Percentiles rank a stretch among this genome's conserved stretches.
These are phyloP conservation scores for Raphanus hybrid DNA, from an alignment of 441 rosid genomes.

Conservation along the genomic window DNA sequence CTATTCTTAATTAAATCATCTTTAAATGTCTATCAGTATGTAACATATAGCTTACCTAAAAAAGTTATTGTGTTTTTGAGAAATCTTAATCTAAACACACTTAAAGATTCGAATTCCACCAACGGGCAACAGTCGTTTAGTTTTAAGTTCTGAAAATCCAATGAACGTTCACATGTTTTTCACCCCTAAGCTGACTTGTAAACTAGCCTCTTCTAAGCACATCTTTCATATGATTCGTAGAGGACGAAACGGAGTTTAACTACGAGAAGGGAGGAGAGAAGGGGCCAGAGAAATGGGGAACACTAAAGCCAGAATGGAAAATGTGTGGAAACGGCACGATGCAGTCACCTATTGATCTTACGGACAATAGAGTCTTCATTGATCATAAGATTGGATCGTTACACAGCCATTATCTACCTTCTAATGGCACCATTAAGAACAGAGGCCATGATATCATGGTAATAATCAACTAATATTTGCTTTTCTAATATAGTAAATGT, in stretches of 20 bases:
- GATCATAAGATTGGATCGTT: constrained; percentile 58
- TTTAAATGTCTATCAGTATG: not conserved
- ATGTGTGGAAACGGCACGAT: constrained; percentile 63
- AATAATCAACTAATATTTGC: not conserved
- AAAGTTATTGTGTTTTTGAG: no score
- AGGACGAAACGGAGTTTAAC: constrained; percentile 63
- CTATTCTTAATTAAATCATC: constrained; percentile 2
- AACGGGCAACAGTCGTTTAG: not conserved
- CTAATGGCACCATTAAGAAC: constrained; percentile 62
- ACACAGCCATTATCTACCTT: constrained; percentile 52
- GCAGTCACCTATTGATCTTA: constrained; percentile 82
- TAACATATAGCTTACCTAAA: not conserved
- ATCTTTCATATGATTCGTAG: constrained; percentile 36
- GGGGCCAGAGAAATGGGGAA: constrained; percentile 79
- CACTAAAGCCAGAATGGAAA: constrained; percentile 63
- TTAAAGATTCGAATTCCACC: constrained; percentile 4
- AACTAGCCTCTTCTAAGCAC: not conserved
- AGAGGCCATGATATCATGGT: constrained; percentile 92
- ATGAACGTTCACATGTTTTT: not conserved
- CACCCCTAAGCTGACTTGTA: not conserved
- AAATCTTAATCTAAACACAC: not conserved
- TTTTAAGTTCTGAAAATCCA: not conserved
- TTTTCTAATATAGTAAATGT: not conserved
- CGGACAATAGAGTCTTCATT: constrained; percentile 48
- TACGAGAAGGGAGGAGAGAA: constrained; percentile 44